Evolutionary conservation across 208 protist genomes (phyloP).

Genomic region (Herpetomonas samuelpessoai): DNA sequence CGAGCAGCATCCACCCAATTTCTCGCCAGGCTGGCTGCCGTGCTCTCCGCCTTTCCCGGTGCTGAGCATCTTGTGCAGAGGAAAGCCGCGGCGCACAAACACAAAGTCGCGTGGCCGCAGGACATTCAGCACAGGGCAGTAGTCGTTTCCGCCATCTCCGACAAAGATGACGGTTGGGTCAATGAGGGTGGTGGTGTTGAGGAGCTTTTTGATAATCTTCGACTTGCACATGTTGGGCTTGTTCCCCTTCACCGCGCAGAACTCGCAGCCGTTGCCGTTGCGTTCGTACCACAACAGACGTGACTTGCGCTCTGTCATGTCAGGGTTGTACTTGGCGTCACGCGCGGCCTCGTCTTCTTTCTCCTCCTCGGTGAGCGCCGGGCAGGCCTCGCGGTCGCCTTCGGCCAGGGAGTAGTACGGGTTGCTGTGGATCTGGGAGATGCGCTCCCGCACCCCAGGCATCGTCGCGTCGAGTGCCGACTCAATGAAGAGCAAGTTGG

Average conservation of each 20-base stretch:
- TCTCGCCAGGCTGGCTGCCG: conserved; percentile 1
- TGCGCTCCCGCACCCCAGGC: conserved; percentile 26
- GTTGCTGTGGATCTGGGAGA: conserved; percentile 87
- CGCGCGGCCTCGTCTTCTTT: conserved; percentile 47
- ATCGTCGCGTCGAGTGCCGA: conserved; percentile 45
- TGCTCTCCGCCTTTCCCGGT: conserved; percentile 4
- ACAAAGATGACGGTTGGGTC: conserved; percentile 88
- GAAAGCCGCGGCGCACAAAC: conserved; percentile 65
- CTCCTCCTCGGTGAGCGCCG: background rate
- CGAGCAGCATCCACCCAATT: conserved; percentile 66
- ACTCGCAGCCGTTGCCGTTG: conserved; percentile 54
- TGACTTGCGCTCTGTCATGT: conserved; percentile 27
- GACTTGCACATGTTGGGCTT: conserved; percentile 89
- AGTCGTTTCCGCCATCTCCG: conserved; percentile 84
- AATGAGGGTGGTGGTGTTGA: conserved; percentile 69
- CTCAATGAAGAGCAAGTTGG: conserved; percentile 83
- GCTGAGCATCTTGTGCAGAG: conserved; percentile 49
- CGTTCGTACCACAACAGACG: conserved; percentile 81
- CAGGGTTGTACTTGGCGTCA: conserved; percentile 41
- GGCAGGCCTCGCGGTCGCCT: background rate
- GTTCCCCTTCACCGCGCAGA: conserved; percentile 30
- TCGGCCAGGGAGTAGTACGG: conserved; percentile 60
- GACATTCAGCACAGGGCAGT: conserved; percentile 76
- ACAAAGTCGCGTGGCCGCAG: conserved; percentile 81
- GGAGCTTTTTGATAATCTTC: conserved; percentile 64